phyloP scores from a whole-genome alignment of 228 moss, liverwort and hornwort species.

The Sphagnum magellanicum region DNA sequence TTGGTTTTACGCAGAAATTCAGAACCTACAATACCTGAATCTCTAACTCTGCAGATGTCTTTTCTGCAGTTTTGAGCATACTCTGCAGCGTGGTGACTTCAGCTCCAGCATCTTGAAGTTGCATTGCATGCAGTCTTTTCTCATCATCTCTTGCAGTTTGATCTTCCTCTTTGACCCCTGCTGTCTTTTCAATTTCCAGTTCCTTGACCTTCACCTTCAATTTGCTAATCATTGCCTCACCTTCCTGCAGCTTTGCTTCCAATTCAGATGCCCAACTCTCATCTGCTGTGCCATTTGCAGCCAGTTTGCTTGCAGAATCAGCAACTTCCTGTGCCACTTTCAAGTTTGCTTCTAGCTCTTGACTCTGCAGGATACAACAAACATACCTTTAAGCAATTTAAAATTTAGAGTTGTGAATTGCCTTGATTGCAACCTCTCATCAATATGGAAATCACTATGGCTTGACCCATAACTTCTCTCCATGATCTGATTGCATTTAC shows the following conservation, averaged over 20 bases:
- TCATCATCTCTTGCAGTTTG: no score
- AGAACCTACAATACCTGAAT: no score
- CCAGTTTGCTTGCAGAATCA: not conserved
- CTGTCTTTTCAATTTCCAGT: not conserved
- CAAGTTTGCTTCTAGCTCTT: not conserved
- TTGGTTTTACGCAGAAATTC: no score
- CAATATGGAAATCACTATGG: no score
- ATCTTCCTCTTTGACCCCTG: not conserved
- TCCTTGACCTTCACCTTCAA: not conserved
- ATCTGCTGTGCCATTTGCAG: not conserved
- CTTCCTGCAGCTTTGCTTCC: not conserved
- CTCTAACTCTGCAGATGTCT: no score
- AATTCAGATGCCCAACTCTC: not conserved
- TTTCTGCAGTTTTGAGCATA: no score
- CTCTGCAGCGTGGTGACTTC: no score
- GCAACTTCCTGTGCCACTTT: not conserved
- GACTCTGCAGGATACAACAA: not conserved
- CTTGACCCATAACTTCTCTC: no score
- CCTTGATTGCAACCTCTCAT: not conserved
- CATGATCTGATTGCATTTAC: not conserved
- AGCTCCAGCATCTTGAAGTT: no score
- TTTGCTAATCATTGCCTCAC: not conserved
- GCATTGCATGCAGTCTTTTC: no score
- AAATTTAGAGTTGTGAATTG: not conserved
- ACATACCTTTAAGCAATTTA: not conserved